Percentiles rank a stretch among this genome's conserved stretches.
phyloP scores from a whole-genome alignment of 2,329 filamentous ascomycete species.

The Colletotrichum viniferum region DNA sequence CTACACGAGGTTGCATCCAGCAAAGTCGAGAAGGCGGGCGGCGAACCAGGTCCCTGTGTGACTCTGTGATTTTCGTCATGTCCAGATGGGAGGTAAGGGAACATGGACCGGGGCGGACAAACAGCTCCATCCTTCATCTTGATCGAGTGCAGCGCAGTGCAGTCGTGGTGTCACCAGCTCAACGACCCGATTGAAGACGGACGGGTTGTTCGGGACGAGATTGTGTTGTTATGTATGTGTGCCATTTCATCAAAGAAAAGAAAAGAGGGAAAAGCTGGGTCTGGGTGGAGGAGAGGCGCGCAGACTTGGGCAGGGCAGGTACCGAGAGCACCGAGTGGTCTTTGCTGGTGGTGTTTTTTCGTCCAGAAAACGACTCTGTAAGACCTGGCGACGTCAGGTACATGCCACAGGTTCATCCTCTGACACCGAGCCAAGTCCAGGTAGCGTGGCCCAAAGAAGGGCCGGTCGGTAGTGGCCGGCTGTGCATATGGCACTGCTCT shows the following conservation, averaged over 20 bases:
- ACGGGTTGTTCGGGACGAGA: not conserved
- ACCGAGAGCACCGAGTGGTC: not conserved
- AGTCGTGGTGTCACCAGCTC: not conserved
- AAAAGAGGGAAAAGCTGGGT: not conserved
- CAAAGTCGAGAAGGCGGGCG: not conserved
- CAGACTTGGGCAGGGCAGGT: not conserved
- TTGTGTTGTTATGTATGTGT: not conserved
- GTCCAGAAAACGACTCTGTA: not conserved
- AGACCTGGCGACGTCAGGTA: constrained; percentile 5
- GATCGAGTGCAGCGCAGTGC: not conserved
- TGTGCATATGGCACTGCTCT: not conserved
- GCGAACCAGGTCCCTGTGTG: not conserved
- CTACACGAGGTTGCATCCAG: constrained; percentile 18
- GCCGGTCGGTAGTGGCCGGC: constrained; percentile 11
- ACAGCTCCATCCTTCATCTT: constrained; percentile 11
- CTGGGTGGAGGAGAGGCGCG: not conserved
- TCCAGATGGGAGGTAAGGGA: not conserved
- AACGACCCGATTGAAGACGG: not conserved
- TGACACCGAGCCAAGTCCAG: not conserved
- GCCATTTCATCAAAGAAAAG: not conserved
- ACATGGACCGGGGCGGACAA: not conserved
- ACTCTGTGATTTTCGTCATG: constrained; percentile 6
- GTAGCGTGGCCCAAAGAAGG: constrained; percentile 5
- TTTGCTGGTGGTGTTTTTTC: not conserved
- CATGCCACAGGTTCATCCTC: not conserved